Base-by-base conservation (phyloP, 192 early-diverging fungal genomes). In the Spinellus fusiger region DNA sequence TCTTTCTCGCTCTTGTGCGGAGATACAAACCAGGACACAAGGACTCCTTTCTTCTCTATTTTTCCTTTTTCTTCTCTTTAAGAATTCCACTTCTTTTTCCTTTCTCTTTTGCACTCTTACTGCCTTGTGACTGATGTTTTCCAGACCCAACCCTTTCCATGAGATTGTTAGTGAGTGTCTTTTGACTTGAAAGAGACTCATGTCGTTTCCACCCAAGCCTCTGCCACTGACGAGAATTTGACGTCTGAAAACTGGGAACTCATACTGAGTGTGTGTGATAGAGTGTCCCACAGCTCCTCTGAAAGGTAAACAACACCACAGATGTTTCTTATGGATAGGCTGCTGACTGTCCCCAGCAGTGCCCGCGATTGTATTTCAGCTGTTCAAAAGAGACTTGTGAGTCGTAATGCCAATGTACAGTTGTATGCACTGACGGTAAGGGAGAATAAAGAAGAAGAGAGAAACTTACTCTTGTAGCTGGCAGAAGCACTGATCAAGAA, bases 191-290 rank as follows among this genome's bases (percentile, higher is more conserved):
- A 10, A 46, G 5, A 7, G 4, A 26, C 23, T 32, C 10, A 9
- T n/a, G 28, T 4, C 18, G 4, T n/a, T 48, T 35, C 53, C 28
- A 23, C 48, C 48, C 52, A 8, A 48, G 6, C 22, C 62, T 80
- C 87, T 71, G 95, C 96, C 13, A 99, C 97, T 6, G 88, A 84
- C 75, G 94, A 98, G 70, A 91, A 80, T 49, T 84, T 96, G 62
- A 91, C 94, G 12, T 78, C 84, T 37, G 97, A 99, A 76, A 90
- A 99, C 79, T 99, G 95, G 95, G 82, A 84, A 52, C 74, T 87
- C 49, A 89, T 91, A 52, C 77, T 87, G 52, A 77, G 75, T 58
- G 82, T 93, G 25, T 86, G 84, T 60, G 89, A 92, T 65, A 80
- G 81, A 23, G 84, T 89, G 9, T 62, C 73, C 27, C 66, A 63